Evolutionary conservation across 2,329 filamentous ascomycete genomes (phyloP).

Genomic region (Diaporthe sp.): DNA sequence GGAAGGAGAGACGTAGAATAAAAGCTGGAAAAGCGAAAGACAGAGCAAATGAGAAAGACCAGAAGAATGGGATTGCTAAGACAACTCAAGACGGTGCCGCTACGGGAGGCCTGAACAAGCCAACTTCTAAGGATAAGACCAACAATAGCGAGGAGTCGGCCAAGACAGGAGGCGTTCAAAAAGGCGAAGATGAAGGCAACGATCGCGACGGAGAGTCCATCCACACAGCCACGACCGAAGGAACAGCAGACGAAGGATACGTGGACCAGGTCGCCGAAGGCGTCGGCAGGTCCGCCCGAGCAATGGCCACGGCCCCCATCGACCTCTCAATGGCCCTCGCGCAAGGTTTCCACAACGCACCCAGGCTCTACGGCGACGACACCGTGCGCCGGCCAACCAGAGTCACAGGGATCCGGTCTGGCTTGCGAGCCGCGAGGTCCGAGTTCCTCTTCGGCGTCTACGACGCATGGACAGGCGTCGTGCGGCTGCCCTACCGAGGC

Average conservation of each 20-base stretch:
- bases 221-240: constrained; percentile 45
- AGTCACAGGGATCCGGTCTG: constrained; percentile 76
- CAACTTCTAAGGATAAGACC: constrained; percentile 33
- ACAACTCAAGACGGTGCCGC: constrained; percentile 17
- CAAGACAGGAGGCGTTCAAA: constrained; percentile 17
- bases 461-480: constrained; percentile 74
- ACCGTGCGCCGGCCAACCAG: constrained; percentile 75
- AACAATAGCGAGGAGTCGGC: background rate
- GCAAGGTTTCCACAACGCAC: constrained; percentile 80
- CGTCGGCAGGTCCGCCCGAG: constrained; percentile 63
- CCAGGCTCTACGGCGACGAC: constrained; percentile 77
- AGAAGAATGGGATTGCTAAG: constrained; percentile 42
- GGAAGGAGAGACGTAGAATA: constrained; percentile 50
- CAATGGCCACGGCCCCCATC: constrained; percentile 70
- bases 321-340: constrained; percentile 72
- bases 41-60: constrained; percentile 37
- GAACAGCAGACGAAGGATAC: constrained; percentile 55
- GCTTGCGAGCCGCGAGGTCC: constrained; percentile 70
- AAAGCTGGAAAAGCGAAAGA: constrained; percentile 30
- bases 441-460: constrained; percentile 75
- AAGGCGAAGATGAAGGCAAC: constrained; percentile 5
- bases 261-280: constrained; percentile 66
- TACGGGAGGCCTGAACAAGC: background rate
- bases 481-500: constrained; percentile 70
- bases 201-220: constrained; percentile 40